These are phyloP conservation scores for Linnemannia hyalina DNA, from an alignment of 192 early-diverging fungal genomes.

Conservation along the genomic window DNA sequence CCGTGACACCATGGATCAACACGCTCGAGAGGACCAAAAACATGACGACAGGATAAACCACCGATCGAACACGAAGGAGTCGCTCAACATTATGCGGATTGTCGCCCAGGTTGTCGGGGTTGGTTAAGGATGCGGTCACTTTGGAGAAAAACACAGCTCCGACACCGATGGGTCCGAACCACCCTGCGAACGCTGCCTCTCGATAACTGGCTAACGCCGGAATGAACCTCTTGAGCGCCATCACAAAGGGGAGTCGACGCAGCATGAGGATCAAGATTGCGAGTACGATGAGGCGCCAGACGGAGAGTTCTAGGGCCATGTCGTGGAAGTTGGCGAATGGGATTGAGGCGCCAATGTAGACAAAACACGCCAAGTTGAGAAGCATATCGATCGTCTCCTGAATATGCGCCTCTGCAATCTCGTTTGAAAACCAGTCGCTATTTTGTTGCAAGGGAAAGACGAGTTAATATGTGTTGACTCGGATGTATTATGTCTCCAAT, in stretches of 20 bases:
- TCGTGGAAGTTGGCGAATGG: slow-evolving; percentile 79
- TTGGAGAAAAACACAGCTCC: slow-evolving; percentile 66
- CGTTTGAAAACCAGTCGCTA: slow-evolving; percentile 86
- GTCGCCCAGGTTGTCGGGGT: slow-evolving; percentile 27
- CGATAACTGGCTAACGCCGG: slow-evolving; percentile 75
- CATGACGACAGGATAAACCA: slow-evolving; percentile 70
- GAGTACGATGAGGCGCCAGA: slow-evolving; percentile 74
- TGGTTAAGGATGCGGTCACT: slow-evolving; percentile 36
- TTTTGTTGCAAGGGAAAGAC: not conserved
- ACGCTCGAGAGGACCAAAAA: slow-evolving; percentile 85
- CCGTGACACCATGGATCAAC: slow-evolving; percentile 86
- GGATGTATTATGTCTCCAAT: not conserved
- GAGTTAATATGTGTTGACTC: not conserved
- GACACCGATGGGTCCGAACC: slow-evolving; percentile 90
- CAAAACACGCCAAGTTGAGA: slow-evolving; percentile 87
- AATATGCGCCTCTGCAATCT: slow-evolving; percentile 81
- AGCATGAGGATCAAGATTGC: slow-evolving; percentile 74
- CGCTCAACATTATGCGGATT: slow-evolving; percentile 34
- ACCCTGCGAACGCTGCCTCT: slow-evolving; percentile 86
- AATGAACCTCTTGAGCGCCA: slow-evolving; percentile 69
- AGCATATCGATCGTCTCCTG: slow-evolving; percentile 88
- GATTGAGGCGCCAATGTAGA: slow-evolving; percentile 87
- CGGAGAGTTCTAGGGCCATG: slow-evolving; percentile 59
- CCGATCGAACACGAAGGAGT: slow-evolving; percentile 29
- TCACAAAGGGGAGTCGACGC: slow-evolving; percentile 77